These are phyloP conservation scores for Curvularia lunata DNA, from an alignment of 2,329 filamentous ascomycete genomes.

Conservation along the genomic window DNA sequence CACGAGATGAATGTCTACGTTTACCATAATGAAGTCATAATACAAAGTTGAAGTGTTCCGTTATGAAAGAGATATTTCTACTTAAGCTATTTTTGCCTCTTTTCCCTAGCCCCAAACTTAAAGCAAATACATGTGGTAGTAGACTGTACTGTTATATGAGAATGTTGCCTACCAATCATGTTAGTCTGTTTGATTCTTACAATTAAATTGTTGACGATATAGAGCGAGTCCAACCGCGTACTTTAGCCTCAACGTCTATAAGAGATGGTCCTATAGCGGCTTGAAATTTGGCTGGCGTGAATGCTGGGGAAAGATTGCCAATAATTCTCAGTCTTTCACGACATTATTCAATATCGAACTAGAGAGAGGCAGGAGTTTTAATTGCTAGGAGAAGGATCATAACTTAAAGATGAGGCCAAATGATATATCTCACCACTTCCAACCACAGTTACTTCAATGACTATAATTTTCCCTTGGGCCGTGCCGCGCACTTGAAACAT, in stretches of 20 bases:
- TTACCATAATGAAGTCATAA: neutral
- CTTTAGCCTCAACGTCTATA: neutral
- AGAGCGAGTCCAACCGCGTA: neutral
- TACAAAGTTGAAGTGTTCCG: neutral
- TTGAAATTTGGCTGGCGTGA: no score
- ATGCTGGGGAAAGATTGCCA: no score
- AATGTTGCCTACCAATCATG: neutral
- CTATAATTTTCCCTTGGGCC: neutral
- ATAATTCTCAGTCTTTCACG: no score
- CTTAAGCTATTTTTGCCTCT: neutral
- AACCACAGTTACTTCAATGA: neutral
- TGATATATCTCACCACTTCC: neutral
- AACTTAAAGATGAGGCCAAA: neutral
- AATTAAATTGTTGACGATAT: neutral
- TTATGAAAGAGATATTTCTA: neutral
- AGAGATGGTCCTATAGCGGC: neutral
- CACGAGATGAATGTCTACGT: neutral
- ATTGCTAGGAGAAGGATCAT: neutral
- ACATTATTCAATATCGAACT: no score
- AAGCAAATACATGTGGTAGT: neutral
- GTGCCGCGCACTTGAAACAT: conserved; percentile 1
- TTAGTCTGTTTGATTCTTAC: neutral
- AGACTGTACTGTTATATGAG: neutral
- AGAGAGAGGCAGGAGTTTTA: no score
- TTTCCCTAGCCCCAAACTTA: neutral